Evolutionary conservation across 495 filamentous ascomycete species (phyloP).

Genomic region (Penicillium dipodomyicola): DNA sequence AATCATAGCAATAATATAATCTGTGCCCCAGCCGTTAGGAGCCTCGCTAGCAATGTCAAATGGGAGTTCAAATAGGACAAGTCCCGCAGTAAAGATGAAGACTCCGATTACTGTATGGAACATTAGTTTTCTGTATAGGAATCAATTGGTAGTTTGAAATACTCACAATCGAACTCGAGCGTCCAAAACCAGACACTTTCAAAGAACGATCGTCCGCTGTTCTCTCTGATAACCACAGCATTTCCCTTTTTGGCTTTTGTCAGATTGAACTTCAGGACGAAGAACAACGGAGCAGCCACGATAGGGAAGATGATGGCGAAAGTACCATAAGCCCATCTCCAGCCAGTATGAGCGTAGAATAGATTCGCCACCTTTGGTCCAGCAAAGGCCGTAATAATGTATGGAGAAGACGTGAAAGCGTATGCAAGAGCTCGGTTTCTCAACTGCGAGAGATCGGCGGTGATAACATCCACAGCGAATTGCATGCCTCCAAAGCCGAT

Average conservation of each 20-base stretch:
- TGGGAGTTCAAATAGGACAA: conserved; percentile 57
- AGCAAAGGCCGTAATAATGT: conserved; percentile 58
- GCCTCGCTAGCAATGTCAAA: conserved; percentile 50
- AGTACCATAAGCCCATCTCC: conserved; percentile 60
- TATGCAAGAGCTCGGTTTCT: conserved; percentile 57
- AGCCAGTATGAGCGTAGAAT: conserved; percentile 47
- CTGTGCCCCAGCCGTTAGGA: conserved; percentile 39
- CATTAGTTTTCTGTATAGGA: background rate
- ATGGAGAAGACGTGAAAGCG: conserved; percentile 56
- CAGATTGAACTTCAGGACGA: conserved; percentile 47
- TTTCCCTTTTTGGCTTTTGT: conserved; percentile 48
- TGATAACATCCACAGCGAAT: conserved; percentile 52
- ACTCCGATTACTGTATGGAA: conserved; percentile 40
- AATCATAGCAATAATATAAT: conserved; percentile 51
- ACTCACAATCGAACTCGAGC: conserved; percentile 25
- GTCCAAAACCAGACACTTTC: conserved; percentile 23
- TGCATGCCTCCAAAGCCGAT: conserved; percentile 52
- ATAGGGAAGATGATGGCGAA: conserved; percentile 58
- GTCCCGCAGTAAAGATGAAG: conserved; percentile 52
- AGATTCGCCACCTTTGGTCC: conserved; percentile 45
- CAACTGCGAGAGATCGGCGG: conserved; percentile 58
- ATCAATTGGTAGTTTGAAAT: background rate
- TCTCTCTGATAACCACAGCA: conserved; percentile 24
- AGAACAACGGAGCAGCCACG: conserved; percentile 45
- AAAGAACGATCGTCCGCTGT: conserved; percentile 25